Evolutionary conservation across 345 rosid species (phyloP).

Genomic region (Eucalyptus regnans): DNA sequence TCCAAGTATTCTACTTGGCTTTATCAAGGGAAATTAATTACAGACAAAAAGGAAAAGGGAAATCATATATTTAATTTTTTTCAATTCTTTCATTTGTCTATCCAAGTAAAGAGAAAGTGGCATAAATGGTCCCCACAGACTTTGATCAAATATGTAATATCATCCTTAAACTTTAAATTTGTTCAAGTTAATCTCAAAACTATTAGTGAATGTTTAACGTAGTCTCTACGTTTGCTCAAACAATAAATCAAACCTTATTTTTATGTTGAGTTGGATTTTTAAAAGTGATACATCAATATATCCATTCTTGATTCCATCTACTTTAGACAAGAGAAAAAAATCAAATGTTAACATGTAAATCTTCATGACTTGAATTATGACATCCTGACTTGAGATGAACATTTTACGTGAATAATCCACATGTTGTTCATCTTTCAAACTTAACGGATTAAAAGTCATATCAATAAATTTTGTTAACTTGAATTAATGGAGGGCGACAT

Average conservation of each 20-base stretch:
- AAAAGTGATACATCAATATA: background rate
- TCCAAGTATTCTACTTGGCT: background rate
- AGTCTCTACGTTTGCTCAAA: background rate
- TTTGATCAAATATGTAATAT: background rate
- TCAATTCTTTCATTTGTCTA: background rate
- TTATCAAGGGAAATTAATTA: background rate
- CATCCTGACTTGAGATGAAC: background rate
- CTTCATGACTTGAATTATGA: background rate
- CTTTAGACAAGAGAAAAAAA: background rate
- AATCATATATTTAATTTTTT: background rate
- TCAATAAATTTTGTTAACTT: background rate
- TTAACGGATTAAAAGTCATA: background rate
- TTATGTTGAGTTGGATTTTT: background rate
- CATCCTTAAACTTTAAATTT: background rate
- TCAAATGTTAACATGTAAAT: background rate
- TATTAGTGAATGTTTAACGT: background rate
- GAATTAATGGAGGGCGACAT: background rate
- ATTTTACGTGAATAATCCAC: background rate
- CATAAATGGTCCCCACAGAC: accelerated
- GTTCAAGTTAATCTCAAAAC: accelerated
- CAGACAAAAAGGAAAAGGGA: background rate
- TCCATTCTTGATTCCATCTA: background rate
- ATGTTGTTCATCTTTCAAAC: background rate
- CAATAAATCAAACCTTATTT: background rate
- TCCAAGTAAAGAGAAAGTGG: background rate